Evolutionary conservation across 805 yeast species (phyloP).

Genomic region (Wickerhamiella sergipiensis): DNA sequence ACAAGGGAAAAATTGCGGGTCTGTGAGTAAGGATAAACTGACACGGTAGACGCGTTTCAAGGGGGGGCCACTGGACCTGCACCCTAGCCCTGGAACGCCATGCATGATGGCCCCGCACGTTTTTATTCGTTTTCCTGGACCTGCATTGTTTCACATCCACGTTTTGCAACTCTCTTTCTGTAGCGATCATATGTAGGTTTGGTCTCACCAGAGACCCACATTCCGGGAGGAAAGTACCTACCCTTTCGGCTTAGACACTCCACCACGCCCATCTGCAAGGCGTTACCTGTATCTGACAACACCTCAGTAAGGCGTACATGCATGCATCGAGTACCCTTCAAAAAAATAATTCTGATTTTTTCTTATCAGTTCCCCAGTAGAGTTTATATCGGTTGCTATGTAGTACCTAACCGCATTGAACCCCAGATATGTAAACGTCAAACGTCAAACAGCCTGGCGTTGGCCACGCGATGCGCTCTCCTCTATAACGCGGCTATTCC

Average conservation of each 20-base stretch:
- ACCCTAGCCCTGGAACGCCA: neutral
- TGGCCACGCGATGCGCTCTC: no score
- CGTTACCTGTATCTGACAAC: neutral
- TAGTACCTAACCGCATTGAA: no score
- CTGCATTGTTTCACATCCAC: neutral
- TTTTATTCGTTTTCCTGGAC: neutral
- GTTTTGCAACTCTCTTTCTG: neutral
- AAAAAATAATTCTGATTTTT: no score
- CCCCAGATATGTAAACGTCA: no score
- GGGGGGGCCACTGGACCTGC: neutral
- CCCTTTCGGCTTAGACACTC: no score
- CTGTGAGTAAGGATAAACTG: neutral
- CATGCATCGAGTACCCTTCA: neutral
- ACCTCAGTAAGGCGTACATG: neutral
- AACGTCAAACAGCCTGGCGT: no score
- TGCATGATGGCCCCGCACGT: neutral
- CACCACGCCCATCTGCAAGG: no score
- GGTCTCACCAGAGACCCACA: neutral
- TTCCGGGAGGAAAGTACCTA: no score
- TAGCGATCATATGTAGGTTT: neutral
- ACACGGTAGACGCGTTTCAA: neutral
- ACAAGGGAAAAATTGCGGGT: neutral
- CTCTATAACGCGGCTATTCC: no score
- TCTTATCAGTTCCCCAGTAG: no score
- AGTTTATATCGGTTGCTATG: no score